phyloP scores from a whole-genome alignment of 2,329 filamentous ascomycete genomes.

The Didymella keratinophila region DNA sequence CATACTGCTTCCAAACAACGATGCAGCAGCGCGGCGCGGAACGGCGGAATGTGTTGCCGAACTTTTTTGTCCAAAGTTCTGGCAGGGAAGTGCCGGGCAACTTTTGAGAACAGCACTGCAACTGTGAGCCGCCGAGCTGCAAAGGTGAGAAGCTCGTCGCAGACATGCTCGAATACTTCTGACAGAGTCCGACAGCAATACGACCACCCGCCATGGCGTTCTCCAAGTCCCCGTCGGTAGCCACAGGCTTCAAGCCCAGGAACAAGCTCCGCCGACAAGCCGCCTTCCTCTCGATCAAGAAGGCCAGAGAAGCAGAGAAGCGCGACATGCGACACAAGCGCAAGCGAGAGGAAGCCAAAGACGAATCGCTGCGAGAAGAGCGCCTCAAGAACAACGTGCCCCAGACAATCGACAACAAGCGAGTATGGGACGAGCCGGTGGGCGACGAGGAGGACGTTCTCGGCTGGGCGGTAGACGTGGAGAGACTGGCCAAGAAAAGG shows the following conservation, averaged over 20 bases:
- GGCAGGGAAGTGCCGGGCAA: neutral
- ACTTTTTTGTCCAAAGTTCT: slow-evolving; percentile 35
- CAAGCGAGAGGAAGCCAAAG: slow-evolving; percentile 84
- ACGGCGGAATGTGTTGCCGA: neutral
- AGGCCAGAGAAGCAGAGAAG: slow-evolving; percentile 74
- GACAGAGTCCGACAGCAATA: neutral
- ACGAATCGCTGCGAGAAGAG: slow-evolving; percentile 76
- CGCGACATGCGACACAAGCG: slow-evolving; percentile 79
- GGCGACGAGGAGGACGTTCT: slow-evolving; percentile 55
- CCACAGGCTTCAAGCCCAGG: slow-evolving; percentile 63
- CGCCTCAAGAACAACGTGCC: slow-evolving; percentile 82
- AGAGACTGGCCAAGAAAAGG: slow-evolving; percentile 54
- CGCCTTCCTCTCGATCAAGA: slow-evolving; percentile 82
- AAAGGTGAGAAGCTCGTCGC: neutral
- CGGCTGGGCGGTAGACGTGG: slow-evolving; percentile 56
- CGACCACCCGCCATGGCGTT: slow-evolving; percentile 55
- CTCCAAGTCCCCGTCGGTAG: slow-evolving; percentile 55
- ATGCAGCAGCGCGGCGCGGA: neutral
- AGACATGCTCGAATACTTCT: neutral
- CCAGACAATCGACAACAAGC: slow-evolving; percentile 52
- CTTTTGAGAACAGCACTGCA: slow-evolving; percentile 3
- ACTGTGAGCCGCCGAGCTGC: neutral
- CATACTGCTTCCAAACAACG: neutral
- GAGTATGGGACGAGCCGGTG: slow-evolving; percentile 75
- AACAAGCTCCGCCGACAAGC: slow-evolving; percentile 84